Conservation (phyloP, 2,329 filamentous ascomycete genomes). For the Arthrobotrys musiformis region DNA sequence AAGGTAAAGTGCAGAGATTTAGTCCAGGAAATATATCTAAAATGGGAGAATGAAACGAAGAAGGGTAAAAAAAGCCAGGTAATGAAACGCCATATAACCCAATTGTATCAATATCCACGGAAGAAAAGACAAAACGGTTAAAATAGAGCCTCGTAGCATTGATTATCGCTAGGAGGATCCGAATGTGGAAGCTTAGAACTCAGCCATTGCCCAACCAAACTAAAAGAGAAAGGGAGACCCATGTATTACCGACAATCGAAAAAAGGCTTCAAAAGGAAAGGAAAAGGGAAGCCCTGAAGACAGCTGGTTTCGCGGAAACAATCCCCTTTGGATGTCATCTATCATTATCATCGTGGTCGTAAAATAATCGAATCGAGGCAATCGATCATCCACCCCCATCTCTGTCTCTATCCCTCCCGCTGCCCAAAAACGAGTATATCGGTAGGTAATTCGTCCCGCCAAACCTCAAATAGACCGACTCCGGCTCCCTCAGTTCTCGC, state of each 20-base stretch:
- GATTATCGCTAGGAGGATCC: too few relatives aligned
- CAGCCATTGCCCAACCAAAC: too few relatives aligned
- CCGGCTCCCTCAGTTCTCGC: constrained; percentile 18
- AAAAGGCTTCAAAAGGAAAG: not conserved
- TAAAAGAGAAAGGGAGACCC: too few relatives aligned
- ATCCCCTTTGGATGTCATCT: too few relatives aligned
- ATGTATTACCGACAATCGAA: too few relatives aligned
- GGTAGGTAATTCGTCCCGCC: constrained; percentile 47
- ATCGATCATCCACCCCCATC: not conserved
- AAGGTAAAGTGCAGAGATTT: too few relatives aligned
- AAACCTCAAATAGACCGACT: constrained; percentile 35
- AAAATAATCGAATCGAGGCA: too few relatives aligned
- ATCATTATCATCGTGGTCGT: not conserved
- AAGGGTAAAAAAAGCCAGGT: not conserved
- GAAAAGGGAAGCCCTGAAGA: not conserved
- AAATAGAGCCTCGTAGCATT: too few relatives aligned
- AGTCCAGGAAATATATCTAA: too few relatives aligned
- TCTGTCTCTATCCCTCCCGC: not conserved
- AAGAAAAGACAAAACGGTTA: too few relatives aligned
- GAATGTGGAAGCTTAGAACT: too few relatives aligned
- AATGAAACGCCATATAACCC: constrained; percentile 13
- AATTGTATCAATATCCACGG: not conserved
- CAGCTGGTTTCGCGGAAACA: too few relatives aligned
- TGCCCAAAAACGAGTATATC: constrained; percentile 32
- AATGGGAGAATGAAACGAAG: not conserved